phyloP scores from a whole-genome alignment of 1,284 basidiomycete genomes.

The Pseudozyma sp. region DNA sequence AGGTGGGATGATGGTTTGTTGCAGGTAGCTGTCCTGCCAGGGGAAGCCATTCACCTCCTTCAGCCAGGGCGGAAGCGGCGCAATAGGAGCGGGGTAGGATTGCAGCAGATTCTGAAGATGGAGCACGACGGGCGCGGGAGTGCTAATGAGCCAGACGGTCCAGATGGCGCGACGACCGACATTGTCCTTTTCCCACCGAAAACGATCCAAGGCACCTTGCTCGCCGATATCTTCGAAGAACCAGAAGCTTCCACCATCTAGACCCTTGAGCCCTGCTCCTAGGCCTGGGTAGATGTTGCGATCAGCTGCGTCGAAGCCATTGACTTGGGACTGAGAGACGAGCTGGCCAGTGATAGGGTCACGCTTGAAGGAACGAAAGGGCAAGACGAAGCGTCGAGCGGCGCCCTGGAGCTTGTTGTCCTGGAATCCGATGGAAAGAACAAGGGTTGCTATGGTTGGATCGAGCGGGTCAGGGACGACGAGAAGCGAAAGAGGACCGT shows the following conservation, averaged over 20 bases:
- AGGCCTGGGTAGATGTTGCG: conserved; percentile 41
- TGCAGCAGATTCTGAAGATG: conserved; percentile 36
- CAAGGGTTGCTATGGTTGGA: conserved; percentile 46
- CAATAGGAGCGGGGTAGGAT: conserved; percentile 23
- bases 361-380: conserved; percentile 48
- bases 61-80: conserved; percentile 36
- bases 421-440: conserved; percentile 38
- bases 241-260: conserved; percentile 55
- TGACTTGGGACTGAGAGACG: conserved; percentile 19
- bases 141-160: conserved; percentile 55
- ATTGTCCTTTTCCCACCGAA: conserved; percentile 29
- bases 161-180: conserved; percentile 49
- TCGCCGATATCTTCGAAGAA: conserved; percentile 54
- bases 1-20: neutral
- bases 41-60: conserved; percentile 30
- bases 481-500: conserved; percentile 41
- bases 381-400: conserved; percentile 40
- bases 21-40: conserved; percentile 39
- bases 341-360: conserved; percentile 20
- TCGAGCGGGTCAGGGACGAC: conserved; percentile 42
- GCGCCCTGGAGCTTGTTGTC: conserved; percentile 22
- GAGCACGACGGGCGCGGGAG: conserved; percentile 37
- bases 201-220: conserved; percentile 43
- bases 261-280: conserved; percentile 44
- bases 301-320: conserved; percentile 33